Conservation (phyloP, 805 yeast species). For the Saccharomyces paradoxus region DNA sequence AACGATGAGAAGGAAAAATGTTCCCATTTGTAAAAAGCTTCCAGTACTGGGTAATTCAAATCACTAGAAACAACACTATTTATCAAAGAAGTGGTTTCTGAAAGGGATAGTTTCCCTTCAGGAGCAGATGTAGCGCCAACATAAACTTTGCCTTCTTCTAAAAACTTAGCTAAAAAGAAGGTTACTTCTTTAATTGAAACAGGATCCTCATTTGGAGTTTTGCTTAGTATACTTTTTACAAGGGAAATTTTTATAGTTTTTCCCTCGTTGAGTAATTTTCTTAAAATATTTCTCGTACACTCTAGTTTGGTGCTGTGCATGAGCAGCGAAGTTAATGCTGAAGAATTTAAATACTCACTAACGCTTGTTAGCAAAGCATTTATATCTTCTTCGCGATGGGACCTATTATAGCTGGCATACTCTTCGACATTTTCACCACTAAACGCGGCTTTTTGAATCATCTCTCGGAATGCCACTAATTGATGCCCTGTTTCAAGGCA, state of each 20-base stretch:
- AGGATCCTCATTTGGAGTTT: neutral
- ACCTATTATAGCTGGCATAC: neutral
- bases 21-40: conserved; percentile 9
- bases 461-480: neutral
- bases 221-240: neutral
- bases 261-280: neutral
- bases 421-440: neutral
- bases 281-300: neutral
- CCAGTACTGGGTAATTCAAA: conserved; percentile 4
- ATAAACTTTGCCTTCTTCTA: conserved; percentile 7
- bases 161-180: conserved; percentile 2
- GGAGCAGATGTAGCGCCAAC: neutral
- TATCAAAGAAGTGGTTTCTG: conserved; percentile 3
- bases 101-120: neutral
- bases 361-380: neutral
- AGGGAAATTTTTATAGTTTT: neutral
- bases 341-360: neutral
- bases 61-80: conserved; percentile 1
- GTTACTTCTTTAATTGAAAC: neutral
- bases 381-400: neutral
- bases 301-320: neutral
- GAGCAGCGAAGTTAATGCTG: neutral
- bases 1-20: conserved; percentile 6
- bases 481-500: neutral
- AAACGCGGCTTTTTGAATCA: neutral